phyloP scores from a whole-genome alignment of 129 eudicot species.

The Calendula officinalis region DNA sequence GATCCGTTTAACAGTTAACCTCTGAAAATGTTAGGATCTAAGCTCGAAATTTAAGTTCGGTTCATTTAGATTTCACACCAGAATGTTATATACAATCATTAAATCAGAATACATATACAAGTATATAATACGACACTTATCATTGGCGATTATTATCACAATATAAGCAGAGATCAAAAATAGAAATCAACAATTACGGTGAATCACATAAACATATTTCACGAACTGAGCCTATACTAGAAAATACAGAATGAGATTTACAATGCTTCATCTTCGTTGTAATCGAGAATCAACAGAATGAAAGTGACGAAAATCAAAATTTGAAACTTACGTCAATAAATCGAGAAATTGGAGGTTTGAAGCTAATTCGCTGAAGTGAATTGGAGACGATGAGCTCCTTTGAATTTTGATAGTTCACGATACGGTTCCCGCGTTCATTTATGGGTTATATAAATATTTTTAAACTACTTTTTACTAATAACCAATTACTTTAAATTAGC shows the following conservation, averaged over 20 bases:
- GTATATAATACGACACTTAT: not conserved
- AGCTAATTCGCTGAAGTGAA: slow-evolving; percentile 3
- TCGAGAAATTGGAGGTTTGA: slow-evolving; percentile 7
- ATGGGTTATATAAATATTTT: not conserved
- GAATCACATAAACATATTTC: not conserved
- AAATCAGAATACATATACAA: not conserved
- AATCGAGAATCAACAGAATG: slow-evolving; percentile 16
- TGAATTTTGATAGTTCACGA: not conserved
- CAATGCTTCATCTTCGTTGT: slow-evolving; percentile 10
- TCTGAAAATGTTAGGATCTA: not conserved
- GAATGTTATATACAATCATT: slow-evolving; percentile 9
- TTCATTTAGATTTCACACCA: not conserved
- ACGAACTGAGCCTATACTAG: not conserved
- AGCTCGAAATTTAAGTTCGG: slow-evolving; percentile 2
- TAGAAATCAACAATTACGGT: slow-evolving; percentile 3
- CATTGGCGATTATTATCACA: not conserved
- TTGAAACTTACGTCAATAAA: slow-evolving; percentile 9
- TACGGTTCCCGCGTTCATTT: not conserved
- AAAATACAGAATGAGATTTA: slow-evolving; percentile 6
- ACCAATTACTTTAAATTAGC: too few species aligned
- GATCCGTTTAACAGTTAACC: not conserved
- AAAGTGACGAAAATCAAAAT: not conserved
- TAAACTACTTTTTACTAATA: too few species aligned
- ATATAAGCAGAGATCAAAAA: slow-evolving; percentile 5
- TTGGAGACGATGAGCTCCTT: slow-evolving; percentile 13